Conservation (phyloP, 257 asterid genomes). For the Solanum sejunctum region DNA sequence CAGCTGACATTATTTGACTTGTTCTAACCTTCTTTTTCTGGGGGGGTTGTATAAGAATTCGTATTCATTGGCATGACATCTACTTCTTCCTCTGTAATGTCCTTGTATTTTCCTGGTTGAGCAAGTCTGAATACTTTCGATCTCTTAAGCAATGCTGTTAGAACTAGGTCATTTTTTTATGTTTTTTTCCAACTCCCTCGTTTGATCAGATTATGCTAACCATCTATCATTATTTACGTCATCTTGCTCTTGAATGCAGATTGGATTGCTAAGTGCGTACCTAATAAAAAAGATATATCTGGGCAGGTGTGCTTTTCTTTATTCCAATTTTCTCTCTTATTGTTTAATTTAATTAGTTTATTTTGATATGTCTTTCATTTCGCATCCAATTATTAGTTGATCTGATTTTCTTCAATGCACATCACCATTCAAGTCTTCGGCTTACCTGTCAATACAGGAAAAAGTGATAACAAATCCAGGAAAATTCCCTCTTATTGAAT, state of each 20-base stretch:
- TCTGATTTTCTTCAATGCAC: not conserved
- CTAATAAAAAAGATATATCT: constrained; percentile 33
- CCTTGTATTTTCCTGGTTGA: not conserved
- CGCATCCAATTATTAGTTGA: not conserved
- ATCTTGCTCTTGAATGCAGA: constrained; percentile 22
- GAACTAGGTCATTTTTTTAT: not conserved
- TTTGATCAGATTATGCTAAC: not conserved
- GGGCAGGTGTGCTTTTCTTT: constrained; percentile 32
- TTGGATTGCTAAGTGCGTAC: constrained; percentile 65
- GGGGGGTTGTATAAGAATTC: not conserved
- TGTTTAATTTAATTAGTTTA: not conserved
- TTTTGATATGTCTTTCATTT: not conserved
- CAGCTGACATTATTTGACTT: not conserved
- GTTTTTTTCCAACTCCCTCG: not conserved
- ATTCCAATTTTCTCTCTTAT: not conserved
- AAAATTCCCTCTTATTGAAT: not conserved
- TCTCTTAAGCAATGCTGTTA: not conserved
- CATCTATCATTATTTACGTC: not conserved
- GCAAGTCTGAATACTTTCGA: not conserved
- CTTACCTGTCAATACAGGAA: not conserved
- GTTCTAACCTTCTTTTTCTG: not conserved
- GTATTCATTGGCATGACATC: not conserved
- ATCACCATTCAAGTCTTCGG: not conserved
- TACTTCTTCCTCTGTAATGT: not conserved
- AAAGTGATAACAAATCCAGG: not conserved